A percentile compares a stretch with the other conserved stretches of the same genome.
These are phyloP conservation scores for Keithomyces neogunnii DNA, from an alignment of 2,329 filamentous ascomycete genomes.

Conservation along the genomic window DNA sequence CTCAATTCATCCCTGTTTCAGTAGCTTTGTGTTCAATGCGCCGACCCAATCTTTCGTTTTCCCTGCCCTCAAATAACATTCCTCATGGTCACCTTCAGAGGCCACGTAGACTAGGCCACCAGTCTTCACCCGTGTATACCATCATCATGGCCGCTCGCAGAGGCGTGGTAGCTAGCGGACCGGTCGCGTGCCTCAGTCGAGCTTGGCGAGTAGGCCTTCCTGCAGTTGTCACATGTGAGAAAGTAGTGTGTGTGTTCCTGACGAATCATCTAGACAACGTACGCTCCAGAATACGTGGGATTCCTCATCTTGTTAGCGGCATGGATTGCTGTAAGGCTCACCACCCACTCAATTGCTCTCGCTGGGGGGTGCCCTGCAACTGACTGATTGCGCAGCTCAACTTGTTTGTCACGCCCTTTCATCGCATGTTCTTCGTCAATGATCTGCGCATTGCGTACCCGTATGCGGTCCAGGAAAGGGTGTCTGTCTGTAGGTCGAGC, in stretches of 20 bases:
- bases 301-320: conserved; percentile 4
- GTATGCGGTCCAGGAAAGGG: conserved; percentile 74
- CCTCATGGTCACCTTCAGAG: neutral
- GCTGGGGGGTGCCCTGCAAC: neutral
- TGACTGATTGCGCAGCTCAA: conserved; percentile 14
- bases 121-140: too few relatives aligned
- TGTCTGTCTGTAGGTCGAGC: conserved; percentile 57
- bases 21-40: neutral
- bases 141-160: conserved; percentile 4
- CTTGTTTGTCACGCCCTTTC: conserved; percentile 64
- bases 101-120: neutral
- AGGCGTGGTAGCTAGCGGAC: neutral
- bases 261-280: conserved; percentile 5
- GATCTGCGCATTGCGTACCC: conserved; percentile 80
- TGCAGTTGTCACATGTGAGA: too few relatives aligned
- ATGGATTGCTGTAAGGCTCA: conserved; percentile 4
- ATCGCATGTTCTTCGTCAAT: conserved; percentile 87
- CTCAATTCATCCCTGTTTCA: neutral
- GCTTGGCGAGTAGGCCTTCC: conserved; percentile 6
- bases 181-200: conserved; percentile 1
- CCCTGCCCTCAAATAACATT: neutral
- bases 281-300: conserved; percentile 8
- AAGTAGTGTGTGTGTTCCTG: neutral
- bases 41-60: neutral
- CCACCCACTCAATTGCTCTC: neutral